Conservation (phyloP, 306 rosid genomes). For the Biancaea sappan region DNA sequence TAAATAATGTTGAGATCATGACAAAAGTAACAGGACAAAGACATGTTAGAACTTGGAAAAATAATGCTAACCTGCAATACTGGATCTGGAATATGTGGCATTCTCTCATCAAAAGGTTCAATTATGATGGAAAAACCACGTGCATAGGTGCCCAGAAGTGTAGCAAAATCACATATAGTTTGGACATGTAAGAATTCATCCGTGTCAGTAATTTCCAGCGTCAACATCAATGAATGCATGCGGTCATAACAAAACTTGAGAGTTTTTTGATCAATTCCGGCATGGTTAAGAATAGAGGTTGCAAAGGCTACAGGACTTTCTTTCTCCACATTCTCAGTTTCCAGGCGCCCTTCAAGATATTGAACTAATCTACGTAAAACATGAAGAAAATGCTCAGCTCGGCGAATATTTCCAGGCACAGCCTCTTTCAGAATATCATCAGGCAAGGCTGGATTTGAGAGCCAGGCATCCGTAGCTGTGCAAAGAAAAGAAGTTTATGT, state of each 20-base stretch:
- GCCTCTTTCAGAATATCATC: conserved; percentile 95
- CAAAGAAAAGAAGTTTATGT: conserved; percentile 28
- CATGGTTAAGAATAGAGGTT: conserved; percentile 60
- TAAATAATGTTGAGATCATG: conserved; percentile 8
- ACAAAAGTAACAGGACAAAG: not conserved
- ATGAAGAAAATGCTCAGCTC: conserved; percentile 83
- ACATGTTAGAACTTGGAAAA: conserved; percentile 19
- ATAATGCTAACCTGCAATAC: conserved; percentile 72
- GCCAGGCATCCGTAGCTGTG: conserved; percentile 81
- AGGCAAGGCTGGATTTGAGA: conserved; percentile 91
- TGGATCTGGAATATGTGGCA: conserved; percentile 99
- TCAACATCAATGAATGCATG: conserved; percentile 89
- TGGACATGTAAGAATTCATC: conserved; percentile 90
- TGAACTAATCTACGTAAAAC: conserved; percentile 85
- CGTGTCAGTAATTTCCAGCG: conserved; percentile 87
- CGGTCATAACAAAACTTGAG: conserved; percentile 92
- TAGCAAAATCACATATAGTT: conserved; percentile 92
- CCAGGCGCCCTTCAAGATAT: conserved; percentile 85
- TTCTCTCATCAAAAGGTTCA: conserved; percentile 94
- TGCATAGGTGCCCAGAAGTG: conserved; percentile 89
- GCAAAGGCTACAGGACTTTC: conserved; percentile 80
- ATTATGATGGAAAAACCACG: conserved; percentile 91
- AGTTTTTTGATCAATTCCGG: conserved; percentile 92
- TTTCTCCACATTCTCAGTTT: conserved; percentile 88
- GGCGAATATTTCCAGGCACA: conserved; percentile 97